Evolutionary conservation across 805 yeast species (phyloP), one percentile per base, ranked within the genome.

Genomic region (Metschnikowia vanudenii): DNA sequence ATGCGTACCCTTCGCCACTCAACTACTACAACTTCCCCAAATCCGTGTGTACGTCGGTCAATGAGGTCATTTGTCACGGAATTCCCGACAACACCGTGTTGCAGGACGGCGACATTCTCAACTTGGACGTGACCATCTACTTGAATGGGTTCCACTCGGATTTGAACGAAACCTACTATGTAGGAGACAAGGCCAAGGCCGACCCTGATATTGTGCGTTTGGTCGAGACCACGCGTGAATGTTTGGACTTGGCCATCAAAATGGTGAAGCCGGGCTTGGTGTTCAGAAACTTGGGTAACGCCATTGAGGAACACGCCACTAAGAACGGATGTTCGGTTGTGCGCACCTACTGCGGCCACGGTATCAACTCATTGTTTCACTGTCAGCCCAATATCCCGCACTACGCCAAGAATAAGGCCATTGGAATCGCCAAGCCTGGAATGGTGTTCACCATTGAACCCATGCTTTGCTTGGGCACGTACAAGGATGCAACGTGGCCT

Each of bases 371-470:
- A 49, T 75, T 82, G 53, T 94, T 94, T 82, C 99, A 94, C 67
- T 81, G 91, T 59, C 84, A 89, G 39, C 99, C 99, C 32, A 87
- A 83, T 56, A 80, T 94, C 45, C 96, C 97, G 2, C 99, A 94
- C 67, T 94, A 94, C 62, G 96, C 94, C 18, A 84, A 82, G 57
- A 94, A 91, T 71, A 92, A 92, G 71, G 88, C 96, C 7, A 76
- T 91, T 39, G 99, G 99, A 49, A 82, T 88, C 37, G 91, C 94
- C 73, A 88, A 88, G 64, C 92, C 96, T 18, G 99, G 99, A 18
- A 87, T 91, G 85, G 89, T 88, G 12, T 94, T 94, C 74, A 94
- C 99, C 18, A 88, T 94, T 47, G 99, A 94, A 69, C 99, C 99
- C 38, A 94, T 94, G 99, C 80, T 94, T 56, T 86, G 88, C 62